phyloP scores from a whole-genome alignment of 73 alveolate species.

The Tetrahymena borealis region DNA sequence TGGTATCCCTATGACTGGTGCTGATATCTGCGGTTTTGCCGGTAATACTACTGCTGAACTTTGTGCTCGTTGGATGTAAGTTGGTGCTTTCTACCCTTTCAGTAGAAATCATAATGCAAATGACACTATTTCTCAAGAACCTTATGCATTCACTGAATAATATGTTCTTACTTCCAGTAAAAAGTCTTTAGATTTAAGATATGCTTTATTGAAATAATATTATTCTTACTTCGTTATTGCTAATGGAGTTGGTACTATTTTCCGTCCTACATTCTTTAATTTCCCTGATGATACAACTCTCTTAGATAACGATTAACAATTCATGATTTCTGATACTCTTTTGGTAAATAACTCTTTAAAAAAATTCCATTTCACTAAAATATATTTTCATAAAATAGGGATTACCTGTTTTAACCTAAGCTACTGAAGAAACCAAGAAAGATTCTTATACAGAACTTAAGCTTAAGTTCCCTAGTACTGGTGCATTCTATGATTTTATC shows the following conservation, averaged over 20 bases:
- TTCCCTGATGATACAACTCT: conserved; percentile 54
- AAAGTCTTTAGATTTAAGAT: not conserved
- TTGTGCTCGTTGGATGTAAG: conserved; percentile 82
- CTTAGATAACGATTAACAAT: conserved; percentile 10
- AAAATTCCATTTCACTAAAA: not conserved
- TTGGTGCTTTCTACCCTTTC: conserved; percentile 79
- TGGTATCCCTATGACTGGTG: conserved; percentile 90
- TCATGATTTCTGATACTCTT: not conserved
- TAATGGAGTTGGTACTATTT: conserved; percentile 48
- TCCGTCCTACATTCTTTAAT: conserved; percentile 61
- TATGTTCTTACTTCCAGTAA: conserved; percentile 6
- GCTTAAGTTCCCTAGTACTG: not conserved
- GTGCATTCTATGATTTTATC: not conserved
- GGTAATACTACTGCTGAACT: conserved; percentile 59
- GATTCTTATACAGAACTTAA: not conserved
- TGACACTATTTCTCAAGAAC: conserved; percentile 71
- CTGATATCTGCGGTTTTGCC: conserved; percentile 85
- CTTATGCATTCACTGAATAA: conserved; percentile 55
- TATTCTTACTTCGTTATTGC: conserved; percentile 54
- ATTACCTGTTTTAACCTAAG: not conserved
- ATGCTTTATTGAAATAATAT: conserved; percentile 48
- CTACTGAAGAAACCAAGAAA: not conserved
- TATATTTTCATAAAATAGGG: not conserved
- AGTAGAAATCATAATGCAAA: conserved; percentile 69
- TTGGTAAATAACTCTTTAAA: not conserved